These are phyloP conservation scores for Diplodia corticola DNA, from an alignment of 2,329 filamentous ascomycete genomes.

Conservation along the genomic window DNA sequence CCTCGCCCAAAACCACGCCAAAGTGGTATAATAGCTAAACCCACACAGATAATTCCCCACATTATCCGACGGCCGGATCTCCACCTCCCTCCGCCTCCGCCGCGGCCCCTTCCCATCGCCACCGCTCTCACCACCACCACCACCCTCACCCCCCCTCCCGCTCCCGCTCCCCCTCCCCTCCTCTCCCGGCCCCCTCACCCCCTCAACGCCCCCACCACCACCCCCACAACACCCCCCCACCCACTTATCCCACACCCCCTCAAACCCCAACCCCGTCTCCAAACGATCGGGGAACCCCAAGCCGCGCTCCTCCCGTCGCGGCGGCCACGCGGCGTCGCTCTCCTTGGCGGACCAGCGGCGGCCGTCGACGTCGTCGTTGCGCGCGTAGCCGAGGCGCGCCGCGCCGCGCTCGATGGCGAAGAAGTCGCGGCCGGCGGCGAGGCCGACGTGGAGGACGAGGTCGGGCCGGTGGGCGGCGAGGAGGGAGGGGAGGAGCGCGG, in stretches of 20 bases:
- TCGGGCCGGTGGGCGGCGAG: constrained; percentile 57
- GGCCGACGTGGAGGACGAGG: constrained; percentile 74
- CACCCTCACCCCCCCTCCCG: not conserved
- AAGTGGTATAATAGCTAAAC: constrained; percentile 46
- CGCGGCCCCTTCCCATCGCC: not conserved
- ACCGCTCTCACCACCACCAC: too few species aligned
- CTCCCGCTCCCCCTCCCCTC: constrained; percentile 26
- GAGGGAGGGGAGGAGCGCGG: constrained; percentile 62
- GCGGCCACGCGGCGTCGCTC: constrained; percentile 33
- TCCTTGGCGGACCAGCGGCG: constrained; percentile 32
- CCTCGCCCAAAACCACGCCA: constrained; percentile 37
- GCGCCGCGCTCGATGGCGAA: constrained; percentile 72
- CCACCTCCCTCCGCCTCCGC: constrained; percentile 26
- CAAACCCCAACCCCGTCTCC: constrained; percentile 30
- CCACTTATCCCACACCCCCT: constrained; percentile 27
- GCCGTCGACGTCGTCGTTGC: constrained; percentile 68
- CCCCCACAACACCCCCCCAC: constrained; percentile 21
- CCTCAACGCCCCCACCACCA: not conserved
- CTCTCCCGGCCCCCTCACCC: not conserved
- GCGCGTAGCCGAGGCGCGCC: constrained; percentile 69
- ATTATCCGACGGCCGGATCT: constrained; percentile 41
- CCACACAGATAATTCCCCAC: constrained; percentile 48
- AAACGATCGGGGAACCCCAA: constrained; percentile 28
- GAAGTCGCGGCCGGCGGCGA: constrained; percentile 64
- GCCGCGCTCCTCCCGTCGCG: too few species aligned